phyloP scores from a whole-genome alignment of 148 eudicot genomes.

The Diospyros kaki region DNA sequence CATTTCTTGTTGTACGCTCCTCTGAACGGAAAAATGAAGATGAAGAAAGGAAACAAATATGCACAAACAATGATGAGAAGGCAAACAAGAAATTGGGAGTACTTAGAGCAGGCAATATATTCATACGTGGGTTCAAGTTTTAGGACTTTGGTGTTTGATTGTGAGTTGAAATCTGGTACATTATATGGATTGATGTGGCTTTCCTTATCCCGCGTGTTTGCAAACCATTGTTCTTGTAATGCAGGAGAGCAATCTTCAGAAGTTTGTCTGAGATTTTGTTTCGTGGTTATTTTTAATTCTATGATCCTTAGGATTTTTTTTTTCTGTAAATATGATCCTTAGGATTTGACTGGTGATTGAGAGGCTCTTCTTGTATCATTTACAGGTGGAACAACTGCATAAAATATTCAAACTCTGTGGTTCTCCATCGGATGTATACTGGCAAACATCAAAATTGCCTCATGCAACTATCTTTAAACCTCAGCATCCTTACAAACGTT shows the following conservation, averaged over 20 bases:
- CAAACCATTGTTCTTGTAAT: neutral
- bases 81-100: neutral
- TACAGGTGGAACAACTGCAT: slow-evolving; percentile 71
- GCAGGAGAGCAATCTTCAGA: neutral
- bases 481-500: slow-evolving; percentile 65
- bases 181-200: neutral
- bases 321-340: too few relatives aligned
- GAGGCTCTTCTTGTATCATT: slow-evolving; percentile 5
- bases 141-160: neutral
- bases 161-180: neutral
- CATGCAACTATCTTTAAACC: slow-evolving; percentile 69
- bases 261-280: neutral
- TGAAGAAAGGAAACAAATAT: too few relatives aligned
- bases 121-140: neutral
- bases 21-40: too few relatives aligned
- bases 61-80: neutral
- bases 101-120: neutral
- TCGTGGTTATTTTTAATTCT: too few relatives aligned
- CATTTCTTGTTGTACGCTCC: too few relatives aligned
- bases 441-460: slow-evolving; percentile 57
- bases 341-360: slow-evolving; percentile 4
- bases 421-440: slow-evolving; percentile 67
- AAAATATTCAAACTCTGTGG: slow-evolving; percentile 75
- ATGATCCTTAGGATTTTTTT: neutral
- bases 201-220: neutral